A percentile compares a stretch with the other conserved stretches of the same genome.
These are phyloP conservation scores for Macadamia integrifolia DNA, from an alignment of 164 flowering plant genomes.

Conservation along the genomic window DNA sequence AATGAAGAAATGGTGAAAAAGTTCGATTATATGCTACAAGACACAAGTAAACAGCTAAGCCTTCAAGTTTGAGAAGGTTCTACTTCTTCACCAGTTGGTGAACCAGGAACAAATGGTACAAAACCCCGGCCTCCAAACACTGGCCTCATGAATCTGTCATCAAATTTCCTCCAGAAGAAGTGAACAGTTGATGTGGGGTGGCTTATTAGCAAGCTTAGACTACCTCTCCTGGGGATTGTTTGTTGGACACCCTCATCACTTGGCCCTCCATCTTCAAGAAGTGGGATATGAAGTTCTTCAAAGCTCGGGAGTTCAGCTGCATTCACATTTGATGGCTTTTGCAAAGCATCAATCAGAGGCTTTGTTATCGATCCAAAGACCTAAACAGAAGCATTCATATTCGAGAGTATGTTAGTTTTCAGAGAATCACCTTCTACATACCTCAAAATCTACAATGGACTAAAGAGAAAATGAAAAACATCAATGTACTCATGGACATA, in stretches of 20 bases:
- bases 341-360: slow-evolving; percentile 46
- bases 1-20: too few species aligned
- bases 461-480: not conserved
- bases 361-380: slow-evolving; percentile 74
- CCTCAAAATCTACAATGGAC: too few species aligned
- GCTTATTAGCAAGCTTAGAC: slow-evolving; percentile 47
- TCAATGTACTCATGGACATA: slow-evolving; percentile 19
- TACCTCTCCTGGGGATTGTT: slow-evolving; percentile 20
- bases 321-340: slow-evolving; percentile 21
- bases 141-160: slow-evolving; percentile 73
- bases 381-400: slow-evolving; percentile 19
- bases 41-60: not conserved
- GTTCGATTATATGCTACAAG: not conserved
- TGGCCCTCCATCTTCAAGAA: slow-evolving; percentile 40
- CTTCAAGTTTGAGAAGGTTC: not conserved
- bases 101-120: slow-evolving; percentile 52
- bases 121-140: slow-evolving; percentile 76
- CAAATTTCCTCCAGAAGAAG: slow-evolving; percentile 76
- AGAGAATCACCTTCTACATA: too few species aligned
- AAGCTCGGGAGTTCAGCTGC: slow-evolving; percentile 40
- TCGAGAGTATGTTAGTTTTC: too few species aligned
- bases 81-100: slow-evolving; percentile 36
- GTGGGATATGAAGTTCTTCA: slow-evolving; percentile 42
- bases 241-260: slow-evolving; percentile 14
- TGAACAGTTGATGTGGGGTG: slow-evolving; percentile 64